A percentile compares a stretch with the other conserved stretches of the same genome.
These are phyloP conservation scores for Porphyrellus cyaneotinctus DNA, from an alignment of 768 basidiomycete species.

Conservation along the genomic window DNA sequence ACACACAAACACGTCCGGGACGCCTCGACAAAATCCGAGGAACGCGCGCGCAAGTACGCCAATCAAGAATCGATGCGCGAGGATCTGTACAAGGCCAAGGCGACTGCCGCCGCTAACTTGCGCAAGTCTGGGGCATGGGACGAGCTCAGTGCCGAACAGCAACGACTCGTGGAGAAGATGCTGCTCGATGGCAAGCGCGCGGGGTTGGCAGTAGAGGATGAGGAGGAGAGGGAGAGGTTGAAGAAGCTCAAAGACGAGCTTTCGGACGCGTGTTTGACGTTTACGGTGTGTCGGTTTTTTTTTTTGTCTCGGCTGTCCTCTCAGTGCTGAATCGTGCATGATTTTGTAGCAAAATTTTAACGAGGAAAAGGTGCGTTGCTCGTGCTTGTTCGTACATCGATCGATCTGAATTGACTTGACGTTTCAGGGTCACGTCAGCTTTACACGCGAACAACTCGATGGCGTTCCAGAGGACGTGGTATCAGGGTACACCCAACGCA, in stretches of 20 bases:
- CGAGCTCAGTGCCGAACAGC: conserved; percentile 59
- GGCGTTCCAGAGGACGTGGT: conserved; percentile 80
- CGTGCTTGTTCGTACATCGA: not conserved
- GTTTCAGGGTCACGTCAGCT: conserved; percentile 53
- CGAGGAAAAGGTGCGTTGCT: conserved; percentile 65
- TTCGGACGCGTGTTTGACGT: conserved; percentile 72
- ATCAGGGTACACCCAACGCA: conserved; percentile 69
- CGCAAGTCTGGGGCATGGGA: conserved; percentile 59
- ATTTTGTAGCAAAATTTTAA: conserved; percentile 76
- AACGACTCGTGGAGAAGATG: conserved; percentile 79
- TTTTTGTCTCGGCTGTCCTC: too few species aligned
- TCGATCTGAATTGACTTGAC: conserved; percentile 8
- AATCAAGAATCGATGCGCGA: conserved; percentile 79
- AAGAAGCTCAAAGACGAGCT: conserved; percentile 70
- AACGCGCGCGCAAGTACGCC: conserved; percentile 61
- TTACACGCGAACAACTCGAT: conserved; percentile 69
- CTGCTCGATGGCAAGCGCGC: conserved; percentile 74
- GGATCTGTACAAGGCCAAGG: conserved; percentile 74
- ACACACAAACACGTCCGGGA: conserved; percentile 72
- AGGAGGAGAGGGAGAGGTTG: conserved; percentile 50
- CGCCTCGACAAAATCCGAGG: conserved; percentile 71
- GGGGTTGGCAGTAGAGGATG: conserved; percentile 68
- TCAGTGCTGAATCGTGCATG: not conserved
- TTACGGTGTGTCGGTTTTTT: conserved; percentile 45
- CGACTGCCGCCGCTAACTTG: conserved; percentile 65